These are phyloP conservation scores for Taxawa tesnikishii DNA, from an alignment of 2,329 filamentous ascomycete species.

Conservation along the genomic window DNA sequence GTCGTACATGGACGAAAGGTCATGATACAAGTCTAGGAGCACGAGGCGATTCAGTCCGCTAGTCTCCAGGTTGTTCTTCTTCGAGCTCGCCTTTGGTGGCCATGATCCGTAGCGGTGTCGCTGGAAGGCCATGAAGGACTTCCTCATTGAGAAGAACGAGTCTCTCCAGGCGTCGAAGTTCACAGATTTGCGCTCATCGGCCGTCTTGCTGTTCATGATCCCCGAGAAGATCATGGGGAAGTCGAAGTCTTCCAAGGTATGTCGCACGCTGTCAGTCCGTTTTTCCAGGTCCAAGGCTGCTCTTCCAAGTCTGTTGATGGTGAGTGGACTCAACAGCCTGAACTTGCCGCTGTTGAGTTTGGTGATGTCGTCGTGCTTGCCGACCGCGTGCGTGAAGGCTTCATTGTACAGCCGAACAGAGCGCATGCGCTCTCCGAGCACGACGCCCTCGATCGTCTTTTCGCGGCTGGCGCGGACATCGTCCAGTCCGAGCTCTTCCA, in stretches of 20 bases:
- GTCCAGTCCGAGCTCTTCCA: constrained; percentile 62
- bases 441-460: constrained; percentile 77
- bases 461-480: constrained; percentile 75
- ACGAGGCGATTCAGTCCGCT: constrained; percentile 78
- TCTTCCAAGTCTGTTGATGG: constrained; percentile 68
- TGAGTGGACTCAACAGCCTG: constrained; percentile 55
- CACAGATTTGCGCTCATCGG: constrained; percentile 62
- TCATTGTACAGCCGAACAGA: constrained; percentile 77
- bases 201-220: constrained; percentile 70
- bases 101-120: constrained; percentile 58
- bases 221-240: constrained; percentile 85
- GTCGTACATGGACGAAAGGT: constrained; percentile 80
- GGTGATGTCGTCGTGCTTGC: constrained; percentile 66
- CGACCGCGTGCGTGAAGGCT: constrained; percentile 81
- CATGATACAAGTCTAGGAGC: constrained; percentile 68
- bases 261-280: constrained; percentile 57
- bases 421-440: constrained; percentile 81
- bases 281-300: constrained; percentile 68
- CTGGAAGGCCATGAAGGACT: constrained; percentile 61
- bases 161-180: constrained; percentile 76
- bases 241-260: constrained; percentile 74
- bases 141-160: constrained; percentile 62
- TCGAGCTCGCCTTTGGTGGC: constrained; percentile 84
- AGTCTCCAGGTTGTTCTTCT: constrained; percentile 82
- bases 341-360: constrained; percentile 58